Evolutionary conservation across 2,329 filamentous ascomycete genomes (phyloP).

Genomic region (Ophiocordyceps camponoti-leonardi): DNA sequence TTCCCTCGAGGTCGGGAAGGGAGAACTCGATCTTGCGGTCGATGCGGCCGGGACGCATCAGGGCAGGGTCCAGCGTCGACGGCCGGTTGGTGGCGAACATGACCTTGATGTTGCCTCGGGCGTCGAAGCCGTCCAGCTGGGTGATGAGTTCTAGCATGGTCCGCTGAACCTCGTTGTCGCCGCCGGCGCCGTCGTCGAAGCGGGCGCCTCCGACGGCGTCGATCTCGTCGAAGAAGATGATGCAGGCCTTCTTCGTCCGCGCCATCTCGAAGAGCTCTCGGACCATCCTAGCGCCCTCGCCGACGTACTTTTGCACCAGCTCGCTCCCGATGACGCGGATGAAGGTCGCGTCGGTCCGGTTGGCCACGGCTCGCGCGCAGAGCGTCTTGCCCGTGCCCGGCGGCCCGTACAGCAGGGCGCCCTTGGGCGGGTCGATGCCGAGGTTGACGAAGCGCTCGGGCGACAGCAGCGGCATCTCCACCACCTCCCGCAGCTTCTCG

Average conservation of each 20-base stretch:
- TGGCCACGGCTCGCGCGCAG: conserved; percentile 91
- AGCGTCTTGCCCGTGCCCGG: conserved; percentile 98
- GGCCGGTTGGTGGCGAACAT: conserved; percentile 98
- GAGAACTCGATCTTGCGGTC: conserved; percentile 99
- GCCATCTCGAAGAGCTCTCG: conserved; percentile 99
- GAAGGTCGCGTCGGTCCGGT: conserved; percentile 95
- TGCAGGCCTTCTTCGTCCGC: conserved; percentile 97
- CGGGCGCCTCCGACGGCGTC: conserved; percentile 90
- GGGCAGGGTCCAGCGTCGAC: conserved; percentile 85
- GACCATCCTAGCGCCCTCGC: conserved; percentile 96
- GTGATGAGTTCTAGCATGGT: conserved; percentile 98
- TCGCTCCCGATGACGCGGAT: conserved; percentile 97
- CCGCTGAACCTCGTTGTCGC: conserved; percentile 93
- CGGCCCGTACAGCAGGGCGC: conserved; percentile 87
- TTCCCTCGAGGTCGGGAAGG: conserved; percentile 87
- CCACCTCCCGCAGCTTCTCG: conserved; percentile 94
- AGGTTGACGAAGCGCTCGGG: conserved; percentile 95
- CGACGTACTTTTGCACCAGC: conserved; percentile 96
- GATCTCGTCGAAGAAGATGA: conserved; percentile 95
- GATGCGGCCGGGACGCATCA: conserved; percentile 94
- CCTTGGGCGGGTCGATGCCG: conserved; percentile 98
- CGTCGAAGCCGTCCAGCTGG: conserved; percentile 90
- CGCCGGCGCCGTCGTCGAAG: conserved; percentile 91
- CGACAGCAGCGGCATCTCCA: conserved; percentile 93
- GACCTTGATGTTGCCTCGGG: conserved; percentile 95